Conservation (phyloP, 768 basidiomycete species). For the Panaeolus papilionaceus region DNA sequence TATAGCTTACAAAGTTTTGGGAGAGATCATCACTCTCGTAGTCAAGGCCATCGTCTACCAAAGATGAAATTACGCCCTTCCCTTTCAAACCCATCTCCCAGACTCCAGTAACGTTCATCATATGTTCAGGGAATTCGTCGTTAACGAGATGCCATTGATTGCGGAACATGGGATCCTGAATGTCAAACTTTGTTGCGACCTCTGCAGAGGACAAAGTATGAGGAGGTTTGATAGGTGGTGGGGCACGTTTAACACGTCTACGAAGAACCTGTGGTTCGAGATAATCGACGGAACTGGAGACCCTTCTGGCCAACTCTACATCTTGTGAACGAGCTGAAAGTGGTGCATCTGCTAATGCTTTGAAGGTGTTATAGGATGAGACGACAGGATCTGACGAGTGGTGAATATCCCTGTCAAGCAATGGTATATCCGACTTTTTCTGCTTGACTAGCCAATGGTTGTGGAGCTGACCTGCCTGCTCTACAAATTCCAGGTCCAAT, state of each 20-base stretch:
- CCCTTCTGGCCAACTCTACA: conserved; percentile 42
- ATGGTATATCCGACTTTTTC: conserved; percentile 40
- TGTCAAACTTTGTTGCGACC: conserved; percentile 62
- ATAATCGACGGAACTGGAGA: conserved; percentile 64
- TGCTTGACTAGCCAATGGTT: conserved; percentile 86
- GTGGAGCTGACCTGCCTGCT: conserved; percentile 82
- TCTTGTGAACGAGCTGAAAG: conserved; percentile 50
- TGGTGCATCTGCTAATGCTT: conserved; percentile 34
- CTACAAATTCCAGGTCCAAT: conserved; percentile 86
- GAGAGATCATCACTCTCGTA: conserved; percentile 86
- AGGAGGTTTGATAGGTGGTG: conserved; percentile 57
- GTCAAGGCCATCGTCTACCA: conserved; percentile 97
- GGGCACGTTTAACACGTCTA: conserved; percentile 75
- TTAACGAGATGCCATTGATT: conserved; percentile 97
- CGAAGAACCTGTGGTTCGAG: conserved; percentile 70
- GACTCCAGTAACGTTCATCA: conserved; percentile 91
- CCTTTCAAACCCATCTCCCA: conserved; percentile 95
- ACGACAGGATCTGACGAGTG: conserved; percentile 52
- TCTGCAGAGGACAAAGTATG: conserved; percentile 41
- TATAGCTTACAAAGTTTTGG: conserved; percentile 84
- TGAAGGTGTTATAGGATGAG: conserved; percentile 53
- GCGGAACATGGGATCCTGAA: conserved; percentile 83
- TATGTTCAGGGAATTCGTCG: conserved; percentile 77
- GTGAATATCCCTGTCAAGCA: conserved; percentile 37
- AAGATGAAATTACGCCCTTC: conserved; percentile 81